Conservation (phyloP, 306 rosid genomes). For the Lagenaria siceraria region DNA sequence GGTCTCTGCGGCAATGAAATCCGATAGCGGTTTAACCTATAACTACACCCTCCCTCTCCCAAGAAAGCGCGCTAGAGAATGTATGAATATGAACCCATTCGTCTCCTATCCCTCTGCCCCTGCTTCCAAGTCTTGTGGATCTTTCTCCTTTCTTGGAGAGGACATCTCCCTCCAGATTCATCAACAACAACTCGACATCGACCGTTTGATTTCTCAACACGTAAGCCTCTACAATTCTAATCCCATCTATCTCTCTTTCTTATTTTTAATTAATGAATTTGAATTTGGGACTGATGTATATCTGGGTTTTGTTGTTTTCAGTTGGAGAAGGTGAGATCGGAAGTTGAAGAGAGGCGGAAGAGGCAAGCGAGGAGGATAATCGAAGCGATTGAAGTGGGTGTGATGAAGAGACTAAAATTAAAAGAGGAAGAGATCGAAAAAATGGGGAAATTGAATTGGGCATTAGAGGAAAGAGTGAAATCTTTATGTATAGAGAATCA, state of each 20-base stretch:
- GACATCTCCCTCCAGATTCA: conserved; percentile 63
- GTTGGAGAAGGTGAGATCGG: conserved; percentile 83
- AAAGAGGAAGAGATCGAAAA: conserved; percentile 72
- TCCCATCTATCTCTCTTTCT: too few species aligned
- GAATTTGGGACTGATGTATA: not conserved
- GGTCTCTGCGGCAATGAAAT: conserved; percentile 14
- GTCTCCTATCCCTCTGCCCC: conserved; percentile 16
- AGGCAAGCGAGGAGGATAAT: conserved; percentile 49
- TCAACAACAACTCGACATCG: conserved; percentile 58
- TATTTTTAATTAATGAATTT: not conserved
- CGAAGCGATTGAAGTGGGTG: conserved; percentile 40
- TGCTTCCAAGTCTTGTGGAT: conserved; percentile 18
- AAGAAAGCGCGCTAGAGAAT: conserved; percentile 60
- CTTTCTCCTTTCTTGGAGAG: conserved; percentile 69
- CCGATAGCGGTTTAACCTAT: conserved; percentile 59
- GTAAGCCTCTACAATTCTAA: conserved; percentile 21
- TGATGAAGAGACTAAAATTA: conserved; percentile 43
- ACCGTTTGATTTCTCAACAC: conserved; percentile 42
- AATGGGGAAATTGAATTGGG: conserved; percentile 72
- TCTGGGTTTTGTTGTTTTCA: not conserved
- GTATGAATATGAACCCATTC: conserved; percentile 10
- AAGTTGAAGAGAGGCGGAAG: conserved; percentile 55
- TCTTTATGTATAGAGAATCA: conserved; percentile 56
- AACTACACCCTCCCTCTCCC: conserved; percentile 22
- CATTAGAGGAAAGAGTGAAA: conserved; percentile 51